Percentiles rank a stretch among this genome's conserved stretches.
These are phyloP conservation scores for Pseudopyricularia cyperi DNA, from an alignment of 2,329 filamentous ascomycete genomes.

Conservation along the genomic window DNA sequence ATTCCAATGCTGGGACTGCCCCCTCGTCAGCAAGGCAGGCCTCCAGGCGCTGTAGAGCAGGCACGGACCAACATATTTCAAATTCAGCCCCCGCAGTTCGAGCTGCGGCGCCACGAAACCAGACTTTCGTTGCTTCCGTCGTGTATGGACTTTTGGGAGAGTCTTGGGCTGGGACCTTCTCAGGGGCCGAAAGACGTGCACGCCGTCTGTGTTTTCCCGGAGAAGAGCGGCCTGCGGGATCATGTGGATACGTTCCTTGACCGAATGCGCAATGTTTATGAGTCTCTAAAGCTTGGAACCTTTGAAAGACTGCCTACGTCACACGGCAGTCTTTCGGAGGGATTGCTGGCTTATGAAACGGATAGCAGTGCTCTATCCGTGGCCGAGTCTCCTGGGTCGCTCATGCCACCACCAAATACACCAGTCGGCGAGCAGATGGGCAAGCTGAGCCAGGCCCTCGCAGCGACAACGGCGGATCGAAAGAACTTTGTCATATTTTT, in stretches of 20 bases:
- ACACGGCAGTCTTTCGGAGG: constrained; percentile 28
- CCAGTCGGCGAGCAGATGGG: constrained; percentile 34
- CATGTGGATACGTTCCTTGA: constrained; percentile 52
- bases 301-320: constrained; percentile 36
- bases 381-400: constrained; percentile 19
- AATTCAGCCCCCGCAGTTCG: constrained; percentile 56
- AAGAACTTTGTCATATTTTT: constrained; percentile 66
- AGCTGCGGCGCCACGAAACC: constrained; percentile 56
- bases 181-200: constrained; percentile 59
- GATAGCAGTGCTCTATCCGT: constrained; percentile 23
- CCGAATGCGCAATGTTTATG: constrained; percentile 58
- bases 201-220: constrained; percentile 58
- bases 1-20: constrained; percentile 39
- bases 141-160: constrained; percentile 70
- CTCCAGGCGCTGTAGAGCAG: constrained; percentile 30
- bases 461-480: constrained; percentile 23
- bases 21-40: constrained; percentile 36
- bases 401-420: constrained; percentile 25
- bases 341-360: constrained; percentile 35
- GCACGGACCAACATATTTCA: constrained; percentile 42
- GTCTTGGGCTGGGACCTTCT: constrained; percentile 59
- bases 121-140: constrained; percentile 63
- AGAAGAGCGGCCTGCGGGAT: constrained; percentile 47
- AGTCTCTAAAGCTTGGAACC: constrained; percentile 57
- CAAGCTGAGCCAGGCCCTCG: constrained; percentile 31